These are phyloP conservation scores for Hypocrella siamensis DNA, from an alignment of 2,329 filamentous ascomycete species.

Conservation along the genomic window DNA sequence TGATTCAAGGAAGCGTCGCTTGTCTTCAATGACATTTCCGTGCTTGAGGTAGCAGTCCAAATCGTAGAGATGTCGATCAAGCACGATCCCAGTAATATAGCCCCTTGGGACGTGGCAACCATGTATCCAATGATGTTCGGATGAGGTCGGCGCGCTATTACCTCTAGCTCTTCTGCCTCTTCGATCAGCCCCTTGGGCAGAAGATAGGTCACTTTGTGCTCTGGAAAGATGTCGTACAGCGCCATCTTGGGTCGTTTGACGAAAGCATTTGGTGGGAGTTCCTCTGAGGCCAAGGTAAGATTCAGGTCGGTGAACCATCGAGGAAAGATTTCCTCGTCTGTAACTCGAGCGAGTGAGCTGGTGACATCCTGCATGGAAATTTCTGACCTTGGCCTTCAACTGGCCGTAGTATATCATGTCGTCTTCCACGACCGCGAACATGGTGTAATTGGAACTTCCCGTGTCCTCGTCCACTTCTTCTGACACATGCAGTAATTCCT, in stretches of 20 bases:
- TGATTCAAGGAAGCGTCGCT: conserved; percentile 2
- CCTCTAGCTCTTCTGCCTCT: conserved; percentile 9
- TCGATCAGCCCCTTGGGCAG: conserved; percentile 2
- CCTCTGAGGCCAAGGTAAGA: neutral
- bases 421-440: neutral
- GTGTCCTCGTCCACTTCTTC: neutral
- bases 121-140: conserved; percentile 13
- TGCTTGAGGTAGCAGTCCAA: conserved; percentile 6
- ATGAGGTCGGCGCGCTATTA: conserved; percentile 8
- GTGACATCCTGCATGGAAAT: neutral
- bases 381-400: neutral
- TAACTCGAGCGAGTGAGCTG: neutral
- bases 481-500: neutral
- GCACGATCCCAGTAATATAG: conserved; percentile 10
- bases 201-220: neutral
- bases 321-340: neutral
- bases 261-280: neutral
- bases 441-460: neutral
- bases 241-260: neutral
- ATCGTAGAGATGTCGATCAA: conserved; percentile 7
- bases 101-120: conserved; percentile 11
- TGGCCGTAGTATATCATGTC: neutral
- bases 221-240: neutral
- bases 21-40: neutral
- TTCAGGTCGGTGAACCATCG: neutral